These are phyloP conservation scores for Acacia acuminata DNA, from an alignment of 306 rosid species.

Conservation along the genomic window DNA sequence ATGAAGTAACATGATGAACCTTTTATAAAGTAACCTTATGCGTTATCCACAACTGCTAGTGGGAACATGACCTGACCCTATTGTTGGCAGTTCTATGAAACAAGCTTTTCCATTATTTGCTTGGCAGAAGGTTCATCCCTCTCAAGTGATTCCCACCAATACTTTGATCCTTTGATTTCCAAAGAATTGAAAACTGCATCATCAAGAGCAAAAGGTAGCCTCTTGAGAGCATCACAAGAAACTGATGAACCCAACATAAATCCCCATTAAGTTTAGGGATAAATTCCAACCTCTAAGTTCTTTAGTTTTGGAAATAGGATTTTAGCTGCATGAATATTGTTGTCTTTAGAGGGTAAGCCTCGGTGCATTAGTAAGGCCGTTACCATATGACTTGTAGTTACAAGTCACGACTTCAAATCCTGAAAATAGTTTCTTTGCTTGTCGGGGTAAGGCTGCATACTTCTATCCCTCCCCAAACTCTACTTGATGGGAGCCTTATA, in stretches of 20 bases:
- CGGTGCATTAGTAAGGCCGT: too few relatives aligned
- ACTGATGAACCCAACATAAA: conserved; percentile 13
- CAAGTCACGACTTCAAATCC: too few relatives aligned
- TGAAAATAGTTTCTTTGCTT: too few relatives aligned
- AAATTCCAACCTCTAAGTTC: conserved; percentile 22
- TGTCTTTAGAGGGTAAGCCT: too few relatives aligned
- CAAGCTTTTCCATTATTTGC: conserved; percentile 4
- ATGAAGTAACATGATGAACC: not conserved
- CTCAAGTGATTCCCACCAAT: conserved; percentile 32
- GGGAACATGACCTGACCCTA: not conserved
- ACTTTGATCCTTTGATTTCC: conserved; percentile 26
- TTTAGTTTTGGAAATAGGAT: conserved; percentile 21
- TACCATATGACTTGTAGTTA: too few relatives aligned
- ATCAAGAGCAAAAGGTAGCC: conserved; percentile 25
- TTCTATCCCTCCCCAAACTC: too few relatives aligned
- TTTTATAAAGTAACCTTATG: too few relatives aligned
- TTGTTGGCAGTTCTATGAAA: not conserved
- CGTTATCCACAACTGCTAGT: not conserved
- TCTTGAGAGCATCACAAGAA: conserved; percentile 26
- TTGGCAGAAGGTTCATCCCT: conserved; percentile 5
- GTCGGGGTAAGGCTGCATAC: too few relatives aligned
- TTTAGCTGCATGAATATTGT: not conserved
- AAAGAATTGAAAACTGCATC: not conserved
- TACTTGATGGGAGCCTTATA: too few relatives aligned
- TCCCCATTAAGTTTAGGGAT: conserved; percentile 11